Conservation (phyloP, 345 rosid genomes). For the Citrus maxima region DNA sequence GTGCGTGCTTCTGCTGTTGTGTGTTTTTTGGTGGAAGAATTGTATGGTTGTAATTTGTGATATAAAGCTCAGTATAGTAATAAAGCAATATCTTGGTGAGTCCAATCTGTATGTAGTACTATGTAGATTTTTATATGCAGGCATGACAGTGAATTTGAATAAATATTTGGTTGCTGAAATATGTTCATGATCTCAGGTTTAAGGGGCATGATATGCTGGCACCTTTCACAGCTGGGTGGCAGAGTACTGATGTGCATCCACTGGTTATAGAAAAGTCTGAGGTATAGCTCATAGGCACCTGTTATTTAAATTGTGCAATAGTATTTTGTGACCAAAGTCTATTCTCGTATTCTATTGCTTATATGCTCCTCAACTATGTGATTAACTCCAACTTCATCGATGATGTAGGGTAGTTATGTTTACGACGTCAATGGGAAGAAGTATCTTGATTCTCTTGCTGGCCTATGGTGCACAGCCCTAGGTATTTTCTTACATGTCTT, state of each 20-base stretch:
- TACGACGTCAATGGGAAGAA: slow-evolving; percentile 73
- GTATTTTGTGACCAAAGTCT: not conserved
- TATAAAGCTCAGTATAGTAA: not conserved
- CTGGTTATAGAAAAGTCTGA: slow-evolving; percentile 80
- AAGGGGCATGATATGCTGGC: slow-evolving; percentile 98
- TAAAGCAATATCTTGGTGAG: not conserved
- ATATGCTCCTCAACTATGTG: not conserved
- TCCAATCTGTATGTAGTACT: not conserved
- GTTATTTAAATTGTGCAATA: not conserved
- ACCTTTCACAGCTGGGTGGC: slow-evolving; percentile 99
- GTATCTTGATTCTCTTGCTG: slow-evolving; percentile 96
- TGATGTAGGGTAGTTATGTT: slow-evolving; percentile 76
- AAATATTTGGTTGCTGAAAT: not conserved
- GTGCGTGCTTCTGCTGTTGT: not conserved
- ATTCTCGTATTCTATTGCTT: not conserved
- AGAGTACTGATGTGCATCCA: slow-evolving; percentile 68
- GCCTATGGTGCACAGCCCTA: slow-evolving; percentile 95
- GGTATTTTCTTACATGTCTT: slow-evolving; percentile 37
- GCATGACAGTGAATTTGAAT: not conserved
- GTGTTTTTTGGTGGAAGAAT: not conserved
- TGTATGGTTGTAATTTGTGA: not conserved
- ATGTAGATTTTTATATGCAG: not conserved
- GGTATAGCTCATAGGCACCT: slow-evolving; percentile 32
- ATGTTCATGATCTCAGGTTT: slow-evolving; percentile 43
- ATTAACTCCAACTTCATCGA: slow-evolving; percentile 10